Conservation (phyloP, 345 rosid species). For the Lenwebbia sp. region DNA sequence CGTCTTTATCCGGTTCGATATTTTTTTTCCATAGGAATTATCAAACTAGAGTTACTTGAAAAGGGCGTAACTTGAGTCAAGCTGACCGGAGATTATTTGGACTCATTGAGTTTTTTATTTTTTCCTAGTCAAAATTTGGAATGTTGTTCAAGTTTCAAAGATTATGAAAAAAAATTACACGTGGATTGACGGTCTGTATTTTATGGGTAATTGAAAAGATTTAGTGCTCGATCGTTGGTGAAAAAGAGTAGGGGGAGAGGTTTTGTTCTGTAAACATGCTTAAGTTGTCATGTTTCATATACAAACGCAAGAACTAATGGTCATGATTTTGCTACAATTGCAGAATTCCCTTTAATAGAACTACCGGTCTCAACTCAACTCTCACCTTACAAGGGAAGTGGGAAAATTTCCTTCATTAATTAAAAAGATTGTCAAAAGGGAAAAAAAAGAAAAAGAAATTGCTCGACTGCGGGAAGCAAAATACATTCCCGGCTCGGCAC, state of each 20-base stretch:
- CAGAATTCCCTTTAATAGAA: not conserved
- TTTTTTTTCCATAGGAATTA: not conserved
- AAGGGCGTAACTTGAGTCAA: not conserved
- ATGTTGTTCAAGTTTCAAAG: not conserved
- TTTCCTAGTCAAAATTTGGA: not conserved
- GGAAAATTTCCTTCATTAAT: not conserved
- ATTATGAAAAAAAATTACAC: not conserved
- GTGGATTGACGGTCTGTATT: not conserved
- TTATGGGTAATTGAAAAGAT: not conserved
- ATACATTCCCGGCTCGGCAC: not conserved
- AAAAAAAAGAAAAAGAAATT: not conserved
- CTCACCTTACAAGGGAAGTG: not conserved
- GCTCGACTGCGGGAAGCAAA: not conserved
- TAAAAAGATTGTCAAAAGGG: not conserved
- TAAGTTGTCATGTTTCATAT: not conserved
- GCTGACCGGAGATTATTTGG: not conserved
- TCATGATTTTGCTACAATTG: not conserved
- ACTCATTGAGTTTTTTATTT: not conserved
- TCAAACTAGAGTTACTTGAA: not conserved
- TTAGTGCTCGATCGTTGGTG: not conserved
- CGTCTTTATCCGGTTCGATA: not conserved
- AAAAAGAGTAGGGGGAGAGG: rapidly evolving
- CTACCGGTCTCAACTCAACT: not conserved
- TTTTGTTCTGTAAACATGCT: not conserved
- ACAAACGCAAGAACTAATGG: not conserved